Base-by-base conservation (phyloP, 345 rosid genomes). In the Eucalyptus guilfoylei region DNA sequence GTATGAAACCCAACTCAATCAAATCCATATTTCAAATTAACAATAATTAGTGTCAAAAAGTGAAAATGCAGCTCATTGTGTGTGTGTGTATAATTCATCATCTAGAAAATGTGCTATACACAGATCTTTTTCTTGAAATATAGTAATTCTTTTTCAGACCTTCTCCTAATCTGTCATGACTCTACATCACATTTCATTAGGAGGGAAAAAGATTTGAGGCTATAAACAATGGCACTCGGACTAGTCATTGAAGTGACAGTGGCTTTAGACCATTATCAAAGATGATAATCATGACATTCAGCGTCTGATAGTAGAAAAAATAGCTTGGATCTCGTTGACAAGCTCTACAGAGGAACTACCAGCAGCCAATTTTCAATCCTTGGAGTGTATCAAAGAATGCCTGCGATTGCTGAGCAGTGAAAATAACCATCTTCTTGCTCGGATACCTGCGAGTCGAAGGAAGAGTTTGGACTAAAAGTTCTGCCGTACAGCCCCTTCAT, bases 1-100 rank as follows among this genome's bases (percentile, higher is more conserved):
- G 1, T 52, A 21, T 0, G 0, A 52, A 52, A 52, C 58, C 58
- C 58, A 52, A 52, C 26, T 52, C 58, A 21, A 52, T 52, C 1
- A 10, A 2, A 19, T 24, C 19, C 37, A 64, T 30, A n/a, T 7
- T 64, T 64, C 37, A 64, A n/a, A n/a, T 2, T 11, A 3, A 64
- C 76, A 0, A 64, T 3, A 28, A 5, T 26, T 4, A 28, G 7
- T 23, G 30, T 55, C 62, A 55, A 23, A 60, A 28, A 28, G 15
- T 11, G 14, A 60, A 26, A 60, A 28, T 11, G n/a, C 67, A 11
- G 67, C 67, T 60, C 32, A 60, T 60, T 3, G 8, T 26, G 32
- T 60, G 32, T 0, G 10, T 58, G 13, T 10, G 10, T 6, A 60
- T 6, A 60, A 60, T 26, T 60, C 67, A 28, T 60, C 67, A 60